Evolutionary conservation across 495 filamentous ascomycete genomes (phyloP).

Genomic region (Annulohypoxylon stygium): DNA sequence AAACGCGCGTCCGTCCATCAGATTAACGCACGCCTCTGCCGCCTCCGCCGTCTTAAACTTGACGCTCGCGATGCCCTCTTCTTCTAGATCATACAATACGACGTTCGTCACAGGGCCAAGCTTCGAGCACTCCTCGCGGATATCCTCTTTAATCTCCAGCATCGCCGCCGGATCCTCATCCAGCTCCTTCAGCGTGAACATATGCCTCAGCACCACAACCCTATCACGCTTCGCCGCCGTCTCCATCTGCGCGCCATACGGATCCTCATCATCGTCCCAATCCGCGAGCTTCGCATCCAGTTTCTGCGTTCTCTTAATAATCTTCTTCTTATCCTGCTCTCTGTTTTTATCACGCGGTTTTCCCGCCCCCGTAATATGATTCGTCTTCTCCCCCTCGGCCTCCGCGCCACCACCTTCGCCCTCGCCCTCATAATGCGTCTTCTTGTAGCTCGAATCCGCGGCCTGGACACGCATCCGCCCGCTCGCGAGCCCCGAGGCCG

Average conservation of each 20-base stretch:
- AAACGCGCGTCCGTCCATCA: constrained; percentile 87
- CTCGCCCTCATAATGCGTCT: constrained; percentile 59
- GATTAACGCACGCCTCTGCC: constrained; percentile 77
- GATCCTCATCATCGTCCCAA: constrained; percentile 91
- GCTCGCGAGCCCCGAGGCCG: constrained; percentile 59
- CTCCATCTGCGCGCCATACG: constrained; percentile 58
- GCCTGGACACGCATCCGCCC: constrained; percentile 83
- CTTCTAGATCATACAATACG: constrained; percentile 87
- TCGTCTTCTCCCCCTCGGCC: constrained; percentile 28
- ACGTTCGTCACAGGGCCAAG: constrained; percentile 91
- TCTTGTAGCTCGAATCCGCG: constrained; percentile 93
- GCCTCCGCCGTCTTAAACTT: constrained; percentile 77
- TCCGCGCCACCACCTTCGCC: constrained; percentile 40
- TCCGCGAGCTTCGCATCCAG: constrained; percentile 90
- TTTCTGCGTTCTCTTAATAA: constrained; percentile 89
- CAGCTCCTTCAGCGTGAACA: constrained; percentile 92
- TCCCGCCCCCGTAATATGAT: constrained; percentile 44
- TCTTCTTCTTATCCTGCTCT: constrained; percentile 81
- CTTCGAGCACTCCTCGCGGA: constrained; percentile 89
- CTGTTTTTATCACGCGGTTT: constrained; percentile 62
- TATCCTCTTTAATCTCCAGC: constrained; percentile 93
- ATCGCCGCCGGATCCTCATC: constrained; percentile 86
- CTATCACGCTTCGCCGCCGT: constrained; percentile 77
- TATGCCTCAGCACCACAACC: constrained; percentile 88
- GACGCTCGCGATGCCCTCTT: constrained; percentile 88